Percentiles rank a stretch among this genome's conserved stretches.
phyloP scores from a whole-genome alignment of 1,284 basidiomycete genomes.

The Naganishia sp. region DNA sequence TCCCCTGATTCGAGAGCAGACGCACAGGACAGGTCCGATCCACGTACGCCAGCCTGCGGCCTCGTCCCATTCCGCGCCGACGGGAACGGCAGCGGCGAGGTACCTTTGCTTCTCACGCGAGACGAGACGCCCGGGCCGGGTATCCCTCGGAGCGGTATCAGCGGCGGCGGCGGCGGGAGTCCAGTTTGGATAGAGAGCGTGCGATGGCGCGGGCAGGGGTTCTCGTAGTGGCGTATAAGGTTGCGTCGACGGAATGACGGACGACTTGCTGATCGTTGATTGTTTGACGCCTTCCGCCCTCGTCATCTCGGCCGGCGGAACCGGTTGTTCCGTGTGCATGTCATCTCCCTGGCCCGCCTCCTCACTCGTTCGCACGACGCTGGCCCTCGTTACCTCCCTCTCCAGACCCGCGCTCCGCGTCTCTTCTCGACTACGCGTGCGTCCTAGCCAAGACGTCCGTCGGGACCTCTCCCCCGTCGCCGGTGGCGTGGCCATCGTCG shows the following conservation, averaged over 20 bases:
- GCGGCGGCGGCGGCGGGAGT: conserved; percentile 33
- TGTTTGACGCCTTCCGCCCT: neutral
- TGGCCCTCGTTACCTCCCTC: neutral
- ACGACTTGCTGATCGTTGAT: neutral
- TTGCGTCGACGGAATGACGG: neutral
- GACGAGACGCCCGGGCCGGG: conserved; percentile 6
- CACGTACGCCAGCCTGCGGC: conserved; percentile 40
- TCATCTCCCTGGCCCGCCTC: too few relatives aligned
- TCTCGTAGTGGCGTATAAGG: conserved; percentile 37
- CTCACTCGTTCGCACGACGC: too few relatives aligned
- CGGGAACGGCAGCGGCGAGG: conserved; percentile 5
- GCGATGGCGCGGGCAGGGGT: conserved; percentile 43
- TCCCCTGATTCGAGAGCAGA: neutral
- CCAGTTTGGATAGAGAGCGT: conserved; percentile 48
- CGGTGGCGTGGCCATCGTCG: neutral
- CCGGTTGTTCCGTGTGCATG: too few relatives aligned
- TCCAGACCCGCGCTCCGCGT: neutral
- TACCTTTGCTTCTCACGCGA: conserved; percentile 15
- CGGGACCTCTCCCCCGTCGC: neutral
- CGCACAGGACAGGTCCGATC: conserved; percentile 53
- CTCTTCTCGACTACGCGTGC: neutral
- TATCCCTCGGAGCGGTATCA: neutral
- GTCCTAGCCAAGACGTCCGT: neutral
- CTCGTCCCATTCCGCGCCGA: conserved; percentile 41
- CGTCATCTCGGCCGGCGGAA: neutral